Conservation (phyloP, 1,139 yeast genomes). For the Kodamaea plutei region DNA sequence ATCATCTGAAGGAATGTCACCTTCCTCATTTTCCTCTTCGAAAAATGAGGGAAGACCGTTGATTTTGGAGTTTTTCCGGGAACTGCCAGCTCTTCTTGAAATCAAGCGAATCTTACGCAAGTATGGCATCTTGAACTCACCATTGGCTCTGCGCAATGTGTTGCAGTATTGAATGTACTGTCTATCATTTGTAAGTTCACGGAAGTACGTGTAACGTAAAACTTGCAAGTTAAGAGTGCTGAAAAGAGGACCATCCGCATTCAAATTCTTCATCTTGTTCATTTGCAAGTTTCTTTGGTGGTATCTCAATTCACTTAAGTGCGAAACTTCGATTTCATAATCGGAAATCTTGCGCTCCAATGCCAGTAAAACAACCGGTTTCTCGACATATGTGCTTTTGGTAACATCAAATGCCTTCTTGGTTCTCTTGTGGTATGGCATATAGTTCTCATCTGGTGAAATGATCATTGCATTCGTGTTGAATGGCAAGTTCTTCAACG, state of each 20-base stretch:
- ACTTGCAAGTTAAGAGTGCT: conserved; percentile 18
- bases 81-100: conserved; percentile 2
- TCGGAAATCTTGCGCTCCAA: conserved; percentile 16
- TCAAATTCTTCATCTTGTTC: conserved; percentile 13
- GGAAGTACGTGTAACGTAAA: conserved; percentile 26
- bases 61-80: not conserved
- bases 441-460: conserved; percentile 7
- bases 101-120: conserved; percentile 15
- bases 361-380: conserved; percentile 9
- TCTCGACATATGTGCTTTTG: conserved; percentile 12
- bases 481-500: conserved; percentile 7
- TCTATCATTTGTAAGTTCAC: conserved; percentile 16
- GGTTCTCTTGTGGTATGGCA: conserved; percentile 8
- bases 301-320: conserved; percentile 12
- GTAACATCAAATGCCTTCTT: conserved; percentile 16
- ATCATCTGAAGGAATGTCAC: conserved; percentile 8
- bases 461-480: conserved; percentile 9
- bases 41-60: conserved; percentile 6
- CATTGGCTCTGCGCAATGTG: conserved; percentile 8
- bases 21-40: conserved; percentile 7
- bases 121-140: conserved; percentile 16
- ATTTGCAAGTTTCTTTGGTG: conserved; percentile 17
- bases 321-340: conserved; percentile 15
- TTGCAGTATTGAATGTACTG: conserved; percentile 10
- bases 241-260: conserved; percentile 15